Evolutionary conservation across 306 rosid species (phyloP), one percentile per base, ranked within the genome.

Genomic region (Clitoria ternatea): DNA sequence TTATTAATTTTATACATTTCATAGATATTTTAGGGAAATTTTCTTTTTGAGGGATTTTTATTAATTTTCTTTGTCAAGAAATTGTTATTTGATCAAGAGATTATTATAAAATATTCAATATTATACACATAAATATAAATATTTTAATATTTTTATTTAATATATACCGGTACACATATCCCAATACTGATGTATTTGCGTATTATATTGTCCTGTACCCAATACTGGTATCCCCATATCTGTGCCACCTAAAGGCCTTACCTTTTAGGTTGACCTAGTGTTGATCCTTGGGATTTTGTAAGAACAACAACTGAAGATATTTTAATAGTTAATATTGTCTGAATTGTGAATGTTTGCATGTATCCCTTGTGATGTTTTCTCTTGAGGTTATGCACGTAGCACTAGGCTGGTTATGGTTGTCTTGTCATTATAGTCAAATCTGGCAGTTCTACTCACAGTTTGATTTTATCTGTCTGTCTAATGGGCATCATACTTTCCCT

Each of bases 341-440:
- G 17, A 76, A 30, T n/a, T 45, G 48, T 15, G 18, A 33, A 40
- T 30, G 22, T 66, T 55, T 75, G 30, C 57, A n/a, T 30, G 19
- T 56, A 37, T 24, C 29, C 17, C 5, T 20, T 20, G n/a, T 54
- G 33, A 57, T 29, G 2, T 67, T 18, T 20, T n/a, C 64, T 49
- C 59, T 23, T 4, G 49, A 36, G 19, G n/a, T n/a, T 49, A 59
- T 49, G 42, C 17, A 50, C 23, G 59, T 37, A 44, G 15, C 47
- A 42, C 37, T 42, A 43, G 50, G 56, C 43, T 66, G 15, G 43
- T 61, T 43, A 62, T 76, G 75, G 60, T 68, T 32, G 56, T 61
- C 45, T 48, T 54, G n/a, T n/a, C n/a, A 43, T 55, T 74, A 55
- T 76, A 52, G 9, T 74, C 66, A 63, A 30, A 73, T 63, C 29